Percentiles rank a stretch among this genome's conserved stretches.
Evolutionary conservation across 306 rosid genomes (phyloP).

Genomic region (Cucumis sativus): DNA sequence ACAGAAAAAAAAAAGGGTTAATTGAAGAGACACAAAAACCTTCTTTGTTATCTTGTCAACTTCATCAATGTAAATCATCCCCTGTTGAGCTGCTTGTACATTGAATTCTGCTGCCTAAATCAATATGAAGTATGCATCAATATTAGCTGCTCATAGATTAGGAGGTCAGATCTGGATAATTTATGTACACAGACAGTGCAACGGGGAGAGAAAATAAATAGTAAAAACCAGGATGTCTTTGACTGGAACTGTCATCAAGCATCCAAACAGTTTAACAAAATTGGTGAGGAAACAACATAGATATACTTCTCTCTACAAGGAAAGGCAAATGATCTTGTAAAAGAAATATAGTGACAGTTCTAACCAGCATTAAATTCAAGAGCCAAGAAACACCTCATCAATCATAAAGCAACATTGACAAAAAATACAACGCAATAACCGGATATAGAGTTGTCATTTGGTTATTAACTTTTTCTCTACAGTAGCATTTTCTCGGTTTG

Average conservation of each 20-base stretch:
- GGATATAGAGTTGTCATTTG: not conserved
- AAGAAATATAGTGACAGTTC: not conserved
- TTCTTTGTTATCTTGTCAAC: constrained; percentile 99
- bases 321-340: not conserved
- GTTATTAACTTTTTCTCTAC: not conserved
- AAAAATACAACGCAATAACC: not conserved
- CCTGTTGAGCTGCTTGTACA: constrained; percentile 98
- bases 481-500: not conserved
- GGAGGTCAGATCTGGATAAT: not conserved
- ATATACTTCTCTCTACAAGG: not conserved
- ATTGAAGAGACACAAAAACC: constrained; percentile 26
- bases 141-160: not conserved
- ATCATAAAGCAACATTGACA: not conserved
- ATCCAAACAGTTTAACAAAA: not conserved
- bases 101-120: constrained; percentile 90
- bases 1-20: constrained; percentile 2
- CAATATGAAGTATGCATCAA: not conserved
- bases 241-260: not conserved
- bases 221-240: not conserved
- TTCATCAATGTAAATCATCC: constrained; percentile 94
- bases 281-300: not conserved
- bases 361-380: not conserved
- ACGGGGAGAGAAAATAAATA: not conserved
- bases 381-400: not conserved
- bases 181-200: not conserved